These are phyloP conservation scores for Discostella stelligera DNA, from an alignment of 352 stramenopile genomes.

Conservation along the genomic window DNA sequence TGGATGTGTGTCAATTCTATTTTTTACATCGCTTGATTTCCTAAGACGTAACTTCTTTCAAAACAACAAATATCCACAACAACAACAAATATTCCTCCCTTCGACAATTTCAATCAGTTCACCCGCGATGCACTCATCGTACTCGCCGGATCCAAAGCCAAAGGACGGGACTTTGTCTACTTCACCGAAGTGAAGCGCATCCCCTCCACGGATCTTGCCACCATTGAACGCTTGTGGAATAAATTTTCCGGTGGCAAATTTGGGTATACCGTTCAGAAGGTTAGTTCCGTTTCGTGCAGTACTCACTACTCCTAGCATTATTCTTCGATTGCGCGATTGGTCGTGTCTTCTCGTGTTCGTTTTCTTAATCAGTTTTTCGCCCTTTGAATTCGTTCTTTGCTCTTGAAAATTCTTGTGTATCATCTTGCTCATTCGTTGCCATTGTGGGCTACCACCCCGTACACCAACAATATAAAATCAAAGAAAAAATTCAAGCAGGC, in stretches of 20 bases:
- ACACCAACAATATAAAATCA: background rate
- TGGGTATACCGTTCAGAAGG: conserved; percentile 86
- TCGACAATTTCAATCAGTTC: conserved; percentile 63
- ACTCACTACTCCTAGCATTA: background rate
- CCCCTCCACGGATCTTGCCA: conserved; percentile 82
- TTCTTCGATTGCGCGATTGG: background rate
- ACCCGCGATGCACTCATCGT: conserved; percentile 86
- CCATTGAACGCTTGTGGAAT: conserved; percentile 87
- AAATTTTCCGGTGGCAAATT: conserved; percentile 87
- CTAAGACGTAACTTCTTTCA: too few species aligned
- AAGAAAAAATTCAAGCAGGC: conserved; percentile 78
- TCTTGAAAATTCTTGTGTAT: too few species aligned
- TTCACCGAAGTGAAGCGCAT: conserved; percentile 88
- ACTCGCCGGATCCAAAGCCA: conserved; percentile 81
- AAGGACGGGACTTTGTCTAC: conserved; percentile 86
- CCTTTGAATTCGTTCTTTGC: background rate
- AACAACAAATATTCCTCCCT: background rate
- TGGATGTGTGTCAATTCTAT: too few species aligned
- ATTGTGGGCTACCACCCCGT: background rate
- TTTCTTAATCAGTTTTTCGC: too few species aligned
- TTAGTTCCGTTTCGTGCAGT: conserved; percentile 24
- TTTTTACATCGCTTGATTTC: too few species aligned
- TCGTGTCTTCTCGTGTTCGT: background rate
- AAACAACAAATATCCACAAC: too few species aligned
- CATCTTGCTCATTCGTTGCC: background rate